Evolutionary conservation across 345 rosid genomes (phyloP).

Genomic region (Moricandia moricandioides): DNA sequence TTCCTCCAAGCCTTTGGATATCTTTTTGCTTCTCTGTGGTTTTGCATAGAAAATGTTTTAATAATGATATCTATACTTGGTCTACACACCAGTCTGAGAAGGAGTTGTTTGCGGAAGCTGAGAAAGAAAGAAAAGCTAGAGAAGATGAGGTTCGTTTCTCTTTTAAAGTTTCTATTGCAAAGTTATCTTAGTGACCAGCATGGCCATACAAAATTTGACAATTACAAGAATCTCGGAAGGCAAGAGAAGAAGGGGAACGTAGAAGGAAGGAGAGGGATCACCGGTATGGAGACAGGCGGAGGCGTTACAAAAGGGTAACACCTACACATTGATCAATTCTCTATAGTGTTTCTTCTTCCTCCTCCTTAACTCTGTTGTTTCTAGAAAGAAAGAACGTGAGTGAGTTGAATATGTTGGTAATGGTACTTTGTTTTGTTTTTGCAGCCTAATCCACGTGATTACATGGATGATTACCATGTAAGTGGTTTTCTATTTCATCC

Average conservation of each 20-base stretch:
- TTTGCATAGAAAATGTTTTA: conserved; percentile 2
- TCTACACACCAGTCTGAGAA: conserved; percentile 56
- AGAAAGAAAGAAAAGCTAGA: conserved; percentile 75
- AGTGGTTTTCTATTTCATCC: conserved; percentile 32
- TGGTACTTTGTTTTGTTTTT: conserved; percentile 17
- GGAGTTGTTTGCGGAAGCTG: conserved; percentile 89
- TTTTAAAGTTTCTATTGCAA: background rate
- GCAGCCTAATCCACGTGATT: conserved; percentile 68
- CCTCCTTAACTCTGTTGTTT: background rate
- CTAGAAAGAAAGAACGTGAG: background rate
- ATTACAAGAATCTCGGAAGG: conserved; percentile 66
- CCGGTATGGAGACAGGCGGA: conserved; percentile 51
- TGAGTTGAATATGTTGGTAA: conserved; percentile 17
- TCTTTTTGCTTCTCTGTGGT: background rate
- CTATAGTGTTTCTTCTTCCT: background rate
- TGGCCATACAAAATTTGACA: background rate
- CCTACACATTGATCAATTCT: background rate
- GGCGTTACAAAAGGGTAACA: conserved; percentile 55
- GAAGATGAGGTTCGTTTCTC: conserved; percentile 72
- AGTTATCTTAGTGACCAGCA: conserved; percentile 7
- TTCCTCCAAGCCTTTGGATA: conserved; percentile 3
- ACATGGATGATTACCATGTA: conserved; percentile 90
- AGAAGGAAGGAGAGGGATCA: conserved; percentile 65
- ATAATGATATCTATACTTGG: background rate
- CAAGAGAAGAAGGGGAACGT: conserved; percentile 85